These are phyloP conservation scores for Baudoinia panamericana DNA, from an alignment of 495 filamentous ascomycete genomes.

Conservation along the genomic window DNA sequence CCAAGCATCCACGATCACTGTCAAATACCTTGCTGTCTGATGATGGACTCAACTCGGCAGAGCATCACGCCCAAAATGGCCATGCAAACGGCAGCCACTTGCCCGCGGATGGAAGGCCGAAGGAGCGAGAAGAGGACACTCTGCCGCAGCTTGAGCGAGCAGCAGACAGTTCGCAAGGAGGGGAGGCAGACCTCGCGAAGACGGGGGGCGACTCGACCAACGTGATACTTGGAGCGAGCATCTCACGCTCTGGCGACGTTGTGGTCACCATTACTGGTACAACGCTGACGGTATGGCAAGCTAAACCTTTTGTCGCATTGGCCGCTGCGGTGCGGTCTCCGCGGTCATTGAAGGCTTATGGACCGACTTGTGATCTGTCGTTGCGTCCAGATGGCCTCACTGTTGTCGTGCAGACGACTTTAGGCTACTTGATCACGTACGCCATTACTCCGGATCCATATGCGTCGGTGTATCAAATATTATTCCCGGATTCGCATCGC, in stretches of 20 bases:
- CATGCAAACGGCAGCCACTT: background rate
- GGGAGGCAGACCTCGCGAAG: background rate
- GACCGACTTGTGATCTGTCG: constrained; percentile 66
- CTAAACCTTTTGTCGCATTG: constrained; percentile 79
- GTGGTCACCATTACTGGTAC: constrained; percentile 80
- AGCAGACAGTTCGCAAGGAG: constrained; percentile 3
- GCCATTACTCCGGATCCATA: constrained; percentile 75
- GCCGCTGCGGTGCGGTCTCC: constrained; percentile 71
- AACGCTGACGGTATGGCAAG: constrained; percentile 86
- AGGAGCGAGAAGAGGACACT: too few species aligned
- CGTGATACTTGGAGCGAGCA: constrained; percentile 55
- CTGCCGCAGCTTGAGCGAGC: background rate
- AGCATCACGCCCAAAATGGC: background rate
- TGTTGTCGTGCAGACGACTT: constrained; percentile 76
- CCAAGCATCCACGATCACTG: constrained; percentile 23
- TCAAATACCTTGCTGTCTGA: constrained; percentile 13
- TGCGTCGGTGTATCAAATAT: constrained; percentile 53
- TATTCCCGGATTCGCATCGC: constrained; percentile 2
- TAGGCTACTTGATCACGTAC: constrained; percentile 89
- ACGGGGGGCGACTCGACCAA: background rate
- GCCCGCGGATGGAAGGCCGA: too few species aligned
- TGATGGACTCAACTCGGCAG: background rate
- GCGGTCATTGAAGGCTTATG: constrained; percentile 68
- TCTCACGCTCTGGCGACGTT: constrained; percentile 69
- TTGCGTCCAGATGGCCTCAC: constrained; percentile 86